Evolutionary conservation across 2,329 filamentous ascomycete genomes (phyloP).

Genomic region (Erysiphe neolycopersici): DNA sequence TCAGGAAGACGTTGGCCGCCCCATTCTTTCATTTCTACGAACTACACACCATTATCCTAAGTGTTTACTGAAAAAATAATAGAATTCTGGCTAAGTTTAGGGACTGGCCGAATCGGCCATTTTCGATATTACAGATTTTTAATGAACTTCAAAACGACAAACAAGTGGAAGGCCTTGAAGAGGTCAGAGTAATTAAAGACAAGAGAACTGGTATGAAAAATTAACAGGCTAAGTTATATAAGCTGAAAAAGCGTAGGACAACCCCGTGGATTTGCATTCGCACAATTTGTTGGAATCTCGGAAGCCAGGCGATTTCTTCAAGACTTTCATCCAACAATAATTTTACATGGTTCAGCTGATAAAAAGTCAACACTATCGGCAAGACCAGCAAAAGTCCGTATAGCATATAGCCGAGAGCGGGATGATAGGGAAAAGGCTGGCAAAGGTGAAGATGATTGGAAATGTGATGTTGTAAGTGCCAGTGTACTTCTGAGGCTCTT

Average conservation of each 20-base stretch:
- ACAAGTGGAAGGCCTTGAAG: conserved; percentile 24
- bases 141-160: conserved; percentile 25
- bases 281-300: conserved; percentile 22
- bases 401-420: conserved; percentile 25
- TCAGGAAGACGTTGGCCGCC: conserved; percentile 24
- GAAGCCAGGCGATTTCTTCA: conserved; percentile 26
- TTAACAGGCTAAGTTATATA: background rate
- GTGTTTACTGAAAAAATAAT: conserved; percentile 12
- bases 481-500: background rate
- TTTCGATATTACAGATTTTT: conserved; percentile 22
- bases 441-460: conserved; percentile 27
- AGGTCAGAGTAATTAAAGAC: conserved; percentile 29
- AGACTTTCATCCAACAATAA: conserved; percentile 21
- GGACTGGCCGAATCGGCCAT: conserved; percentile 12
- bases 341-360: conserved; percentile 20
- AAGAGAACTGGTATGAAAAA: conserved; percentile 22
- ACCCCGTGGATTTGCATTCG: conserved; percentile 28
- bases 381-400: conserved; percentile 15
- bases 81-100: conserved; percentile 15
- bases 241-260: conserved; percentile 16
- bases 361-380: conserved; percentile 17
- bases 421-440: conserved; percentile 20
- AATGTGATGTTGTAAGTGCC: conserved; percentile 21
- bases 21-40: conserved; percentile 10
- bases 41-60: conserved; percentile 9